phyloP scores from a whole-genome alignment of 495 filamentous ascomycete species.

The Xylaria intraflava region DNA sequence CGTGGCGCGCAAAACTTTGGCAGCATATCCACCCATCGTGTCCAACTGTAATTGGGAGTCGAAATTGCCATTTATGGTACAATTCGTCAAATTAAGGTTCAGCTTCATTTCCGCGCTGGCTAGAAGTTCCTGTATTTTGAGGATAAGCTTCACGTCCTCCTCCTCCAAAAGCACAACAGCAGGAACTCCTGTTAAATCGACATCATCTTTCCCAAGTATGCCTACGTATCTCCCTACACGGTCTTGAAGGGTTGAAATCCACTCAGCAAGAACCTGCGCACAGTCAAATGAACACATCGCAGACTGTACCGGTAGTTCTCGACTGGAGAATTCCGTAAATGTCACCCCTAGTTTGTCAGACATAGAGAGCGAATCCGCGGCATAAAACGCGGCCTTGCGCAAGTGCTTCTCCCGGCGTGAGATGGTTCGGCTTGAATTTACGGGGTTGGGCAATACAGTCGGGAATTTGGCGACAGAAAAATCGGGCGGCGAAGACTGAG shows the following conservation, averaged over 20 bases:
- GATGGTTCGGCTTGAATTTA: conserved; percentile 25
- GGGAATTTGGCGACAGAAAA: conserved; percentile 35
- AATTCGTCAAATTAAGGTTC: conserved; percentile 44
- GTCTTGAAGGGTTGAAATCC: conserved; percentile 92
- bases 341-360: conserved; percentile 82
- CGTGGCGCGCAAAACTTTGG: conserved; percentile 79
- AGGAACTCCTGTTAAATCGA: conserved; percentile 69
- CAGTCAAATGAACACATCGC: conserved; percentile 94
- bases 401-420: conserved; percentile 73
- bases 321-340: conserved; percentile 75
- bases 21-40: conserved; percentile 66
- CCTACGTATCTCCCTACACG: conserved; percentile 85
- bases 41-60: conserved; percentile 51
- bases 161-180: conserved; percentile 87
- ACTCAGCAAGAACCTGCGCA: conserved; percentile 93
- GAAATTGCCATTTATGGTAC: conserved; percentile 39
- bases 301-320: conserved; percentile 88
- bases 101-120: conserved; percentile 75
- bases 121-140: conserved; percentile 78
- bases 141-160: conserved; percentile 81
- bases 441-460: conserved; percentile 12
- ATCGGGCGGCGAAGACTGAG: conserved; percentile 48
- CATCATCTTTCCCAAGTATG: conserved; percentile 73
- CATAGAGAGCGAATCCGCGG: conserved; percentile 86
- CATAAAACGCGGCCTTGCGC: conserved; percentile 89